phyloP scores from a whole-genome alignment of 495 filamentous ascomycete genomes.

The Bacidia gigantensis region DNA sequence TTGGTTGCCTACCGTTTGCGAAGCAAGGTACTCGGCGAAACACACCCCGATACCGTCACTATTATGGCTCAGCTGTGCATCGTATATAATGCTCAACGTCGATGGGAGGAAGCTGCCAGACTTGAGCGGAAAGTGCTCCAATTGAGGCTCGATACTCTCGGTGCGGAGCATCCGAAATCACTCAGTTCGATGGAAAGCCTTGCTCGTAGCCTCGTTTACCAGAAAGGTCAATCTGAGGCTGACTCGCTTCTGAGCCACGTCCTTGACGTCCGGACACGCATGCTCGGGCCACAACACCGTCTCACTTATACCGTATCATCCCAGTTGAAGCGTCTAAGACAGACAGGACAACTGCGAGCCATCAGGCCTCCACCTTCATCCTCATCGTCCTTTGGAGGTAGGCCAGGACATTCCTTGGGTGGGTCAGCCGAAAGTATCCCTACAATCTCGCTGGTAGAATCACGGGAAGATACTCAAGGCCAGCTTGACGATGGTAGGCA shows the following conservation, averaged over 20 bases:
- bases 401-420: not conserved
- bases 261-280: not conserved
- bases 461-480: not conserved
- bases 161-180: slow-evolving; percentile 22
- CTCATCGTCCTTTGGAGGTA: no score
- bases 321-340: not conserved
- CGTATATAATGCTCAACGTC: slow-evolving; percentile 18
- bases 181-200: slow-evolving; percentile 22
- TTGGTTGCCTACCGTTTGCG: not conserved
- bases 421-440: not conserved
- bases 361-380: no score
- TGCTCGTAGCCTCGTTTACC: slow-evolving; percentile 17
- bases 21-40: slow-evolving; percentile 18
- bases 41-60: slow-evolving; percentile 22
- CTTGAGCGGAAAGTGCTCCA: slow-evolving; percentile 19
- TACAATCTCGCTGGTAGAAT: not conserved
- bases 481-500: not conserved
- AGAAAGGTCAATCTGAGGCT: slow-evolving; percentile 21
- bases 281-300: not conserved
- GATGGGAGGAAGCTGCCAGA: slow-evolving; percentile 21
- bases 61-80: slow-evolving; percentile 19
- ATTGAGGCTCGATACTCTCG: slow-evolving; percentile 14
- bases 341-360: not conserved
- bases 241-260: slow-evolving; percentile 14
- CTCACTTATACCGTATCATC: not conserved